Percentiles rank a stretch among this genome's conserved stretches.
These are phyloP conservation scores for Priceomyces haplophilus DNA, from an alignment of 805 yeast species.

Conservation along the genomic window DNA sequence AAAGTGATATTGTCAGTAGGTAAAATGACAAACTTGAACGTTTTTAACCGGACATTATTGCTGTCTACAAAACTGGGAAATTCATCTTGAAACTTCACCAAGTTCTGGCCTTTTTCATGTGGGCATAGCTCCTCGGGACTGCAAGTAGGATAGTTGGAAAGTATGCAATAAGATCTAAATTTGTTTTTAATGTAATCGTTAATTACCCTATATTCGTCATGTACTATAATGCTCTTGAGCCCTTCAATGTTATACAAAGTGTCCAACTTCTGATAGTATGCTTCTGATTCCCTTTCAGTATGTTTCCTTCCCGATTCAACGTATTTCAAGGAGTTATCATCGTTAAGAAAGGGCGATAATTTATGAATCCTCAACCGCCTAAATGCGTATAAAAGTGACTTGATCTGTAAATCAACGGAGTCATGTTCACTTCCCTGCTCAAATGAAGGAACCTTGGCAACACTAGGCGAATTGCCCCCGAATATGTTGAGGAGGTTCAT, in stretches of 20 bases:
- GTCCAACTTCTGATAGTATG: slow-evolving; percentile 44
- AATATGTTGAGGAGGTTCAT: slow-evolving; percentile 7
- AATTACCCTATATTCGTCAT: slow-evolving; percentile 62
- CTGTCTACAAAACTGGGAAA: slow-evolving; percentile 22
- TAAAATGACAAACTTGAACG: slow-evolving; percentile 20
- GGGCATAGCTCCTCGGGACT: slow-evolving; percentile 17
- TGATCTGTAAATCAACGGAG: slow-evolving; percentile 59
- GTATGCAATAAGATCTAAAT: slow-evolving; percentile 58
- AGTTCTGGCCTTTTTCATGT: slow-evolving; percentile 13
- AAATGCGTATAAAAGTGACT: slow-evolving; percentile 56
- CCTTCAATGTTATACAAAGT: slow-evolving; percentile 47
- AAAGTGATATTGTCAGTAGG: slow-evolving; percentile 16
- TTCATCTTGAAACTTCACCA: slow-evolving; percentile 7
- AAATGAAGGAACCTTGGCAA: slow-evolving; percentile 11
- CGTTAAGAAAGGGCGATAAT: slow-evolving; percentile 40
- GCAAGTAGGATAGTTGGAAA: slow-evolving; percentile 46
- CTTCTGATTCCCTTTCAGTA: neutral
- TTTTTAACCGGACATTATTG: slow-evolving; percentile 18
- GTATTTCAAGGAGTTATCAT: slow-evolving; percentile 15
- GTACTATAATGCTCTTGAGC: slow-evolving; percentile 41
- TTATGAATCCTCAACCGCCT: slow-evolving; percentile 46
- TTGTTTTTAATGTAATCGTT: slow-evolving; percentile 66
- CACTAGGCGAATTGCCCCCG: slow-evolving; percentile 2
- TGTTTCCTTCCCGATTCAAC: slow-evolving; percentile 6
- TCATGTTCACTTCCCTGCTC: slow-evolving; percentile 31